Evolutionary conservation across 305 asterid genomes (phyloP), one percentile per base, ranked within the genome.

Genomic region (Ilex paraguariensis): DNA sequence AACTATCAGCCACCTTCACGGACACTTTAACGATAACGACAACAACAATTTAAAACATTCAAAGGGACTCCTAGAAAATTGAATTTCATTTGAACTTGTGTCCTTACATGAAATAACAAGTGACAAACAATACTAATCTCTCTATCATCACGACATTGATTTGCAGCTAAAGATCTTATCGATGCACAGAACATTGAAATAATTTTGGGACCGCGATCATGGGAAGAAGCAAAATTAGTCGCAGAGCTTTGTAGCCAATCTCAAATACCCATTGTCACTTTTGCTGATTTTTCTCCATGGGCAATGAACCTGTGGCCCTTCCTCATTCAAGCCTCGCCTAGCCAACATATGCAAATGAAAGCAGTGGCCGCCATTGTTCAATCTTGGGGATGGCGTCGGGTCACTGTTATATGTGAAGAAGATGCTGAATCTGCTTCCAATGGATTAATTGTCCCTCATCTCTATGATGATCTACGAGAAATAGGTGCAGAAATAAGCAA

Each of bases 201-300:
- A 44, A 72, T 80, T 50, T 49, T 80, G 13, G 82, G 85, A 54
- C 78, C 78, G 40, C 30, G 62, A 68, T 57, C 81, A 13, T 72
- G 81, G 82, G 81, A 77, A 52, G 85, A 80, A 62, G 66, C 82
- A 46, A 63, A 66, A 1, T 64, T 65, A 4, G 70, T 77, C 13
- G 79, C 85, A 0, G 82, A 77, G 78, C 70, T 71, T 13, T 66
- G 60, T 0, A 53, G 9, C 10, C 56, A 55, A 52, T 21, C 32
- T 3, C 13, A 54, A 3, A 44, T 66, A 52, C 81, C 82, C 1
- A 12, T 71, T 39, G 69, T 74, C 33, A 74, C 86, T 3, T 64
- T 77, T 5, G 63, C 75, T 13, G 75, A 69, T 32, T 71, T 65
- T 0, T 2, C 85, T 2, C 12, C 60, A 6, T 74, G 80, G 81